Evolutionary conservation across 305 asterid genomes (phyloP), one percentile per base, ranked within the genome.

Genomic region (Rubia balearica): DNA sequence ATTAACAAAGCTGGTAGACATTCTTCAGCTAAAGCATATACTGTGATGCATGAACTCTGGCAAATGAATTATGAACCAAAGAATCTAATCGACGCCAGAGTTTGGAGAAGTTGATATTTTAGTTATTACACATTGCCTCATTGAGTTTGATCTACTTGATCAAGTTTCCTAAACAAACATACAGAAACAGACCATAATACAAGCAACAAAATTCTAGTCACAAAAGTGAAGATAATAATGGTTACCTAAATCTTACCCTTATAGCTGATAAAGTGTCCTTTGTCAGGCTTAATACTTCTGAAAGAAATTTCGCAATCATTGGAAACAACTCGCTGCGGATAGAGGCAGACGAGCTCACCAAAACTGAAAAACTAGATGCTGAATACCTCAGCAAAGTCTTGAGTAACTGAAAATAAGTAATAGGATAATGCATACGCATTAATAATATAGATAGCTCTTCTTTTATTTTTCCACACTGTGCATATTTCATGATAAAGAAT

Each of bases 361-460:
- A 81, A 80, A 90, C 85, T 67, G 91, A 83, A 76, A 86, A 88
- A 71, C 84, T 81, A 61, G 96, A 77, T 71, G 88, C 83, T 61
- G 95, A 85, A 82, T 87, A 89, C 83, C 75, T 81, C 80, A 91
- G 89, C 83, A 94, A 78, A 82, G 91, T 96, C 87, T 85, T 65
- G 71, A 91, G 87, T 85, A 94, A 73, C 97, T 94, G 95, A 75
- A 79, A 78, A 76, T 61, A 80, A 68, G 27, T 55, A 10, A 73
- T 21, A 42, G 14, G 45, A 69, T 2, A 51, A 59, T 24, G 51
- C 5, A 40, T 61, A 43, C 17, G 17, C 4, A 49, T 49, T 11
- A 33, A 14, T 30, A 49, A 42, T 38, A 21, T n/a, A 27, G 51
- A n/a, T 33, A 67, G 53, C 70, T 42, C 33, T 72, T 1, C 11